Conservation (phyloP, 2,329 filamentous ascomycete genomes). For the Paecilomyces fulvus region DNA sequence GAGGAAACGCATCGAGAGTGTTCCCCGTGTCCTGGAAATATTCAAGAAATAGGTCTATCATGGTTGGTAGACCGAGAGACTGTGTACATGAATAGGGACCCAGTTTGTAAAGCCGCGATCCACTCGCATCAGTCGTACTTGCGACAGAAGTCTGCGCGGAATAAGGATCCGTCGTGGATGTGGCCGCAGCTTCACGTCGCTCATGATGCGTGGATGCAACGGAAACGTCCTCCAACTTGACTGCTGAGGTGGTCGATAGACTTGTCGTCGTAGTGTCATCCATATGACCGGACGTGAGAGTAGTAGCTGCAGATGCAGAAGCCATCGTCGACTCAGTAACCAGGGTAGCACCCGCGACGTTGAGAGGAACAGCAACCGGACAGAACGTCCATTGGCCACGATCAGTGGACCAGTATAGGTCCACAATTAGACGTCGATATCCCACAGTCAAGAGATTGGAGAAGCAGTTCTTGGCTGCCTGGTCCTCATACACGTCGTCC, state of each 20-base stretch:
- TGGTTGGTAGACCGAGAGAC: slow-evolving; percentile 41
- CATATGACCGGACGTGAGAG: slow-evolving; percentile 12
- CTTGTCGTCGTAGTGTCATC: not conserved
- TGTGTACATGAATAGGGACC: slow-evolving; percentile 50
- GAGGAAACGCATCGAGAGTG: slow-evolving; percentile 46
- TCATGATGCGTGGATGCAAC: not conserved
- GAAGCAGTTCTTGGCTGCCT: slow-evolving; percentile 46
- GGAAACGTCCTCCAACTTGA: not conserved
- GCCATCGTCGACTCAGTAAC: slow-evolving; percentile 12
- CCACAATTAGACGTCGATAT: slow-evolving; percentile 50
- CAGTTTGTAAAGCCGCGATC: slow-evolving; percentile 34
- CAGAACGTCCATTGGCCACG: slow-evolving; percentile 52
- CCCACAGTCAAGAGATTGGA: slow-evolving; percentile 55
- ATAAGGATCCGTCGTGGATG: not conserved
- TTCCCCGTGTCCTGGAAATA: slow-evolving; percentile 48
- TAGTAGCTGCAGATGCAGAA: slow-evolving; percentile 13
- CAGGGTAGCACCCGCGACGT: slow-evolving; percentile 15
- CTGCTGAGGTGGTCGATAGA: not conserved
- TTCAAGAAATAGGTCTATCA: slow-evolving; percentile 44
- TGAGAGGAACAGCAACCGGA: slow-evolving; percentile 45
- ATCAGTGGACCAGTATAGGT: slow-evolving; percentile 56
- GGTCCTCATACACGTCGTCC: slow-evolving; percentile 44
- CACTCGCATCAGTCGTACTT: slow-evolving; percentile 10
- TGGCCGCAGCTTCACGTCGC: too few species aligned
- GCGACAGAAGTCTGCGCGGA: not conserved